phyloP scores from a whole-genome alignment of 208 protist species.

The Leptomonas pyrrhocoris region DNA sequence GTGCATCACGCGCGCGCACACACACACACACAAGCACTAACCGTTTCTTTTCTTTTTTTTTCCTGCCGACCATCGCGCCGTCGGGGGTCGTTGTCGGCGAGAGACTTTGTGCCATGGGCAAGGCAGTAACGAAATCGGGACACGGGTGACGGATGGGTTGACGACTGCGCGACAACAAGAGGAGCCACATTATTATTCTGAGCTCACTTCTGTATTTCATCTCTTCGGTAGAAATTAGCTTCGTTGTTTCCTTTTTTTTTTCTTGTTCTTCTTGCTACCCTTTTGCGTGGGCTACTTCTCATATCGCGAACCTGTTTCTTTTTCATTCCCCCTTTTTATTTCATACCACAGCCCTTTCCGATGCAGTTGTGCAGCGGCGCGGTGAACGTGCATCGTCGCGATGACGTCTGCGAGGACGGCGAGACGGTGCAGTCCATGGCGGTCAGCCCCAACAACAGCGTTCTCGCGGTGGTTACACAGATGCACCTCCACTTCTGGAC shows the following conservation, averaged over 20 bases:
- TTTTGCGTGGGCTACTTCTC: background rate
- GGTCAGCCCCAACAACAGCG: conserved; percentile 39
- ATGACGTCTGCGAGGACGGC: conserved; percentile 17
- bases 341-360: no score
- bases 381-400: conserved; percentile 28
- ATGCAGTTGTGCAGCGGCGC: conserved; percentile 37
- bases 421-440: conserved; percentile 53
- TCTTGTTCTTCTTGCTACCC: background rate
- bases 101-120: no score
- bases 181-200: no score
- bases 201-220: conserved; percentile 8
- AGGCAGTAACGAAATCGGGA: no score
- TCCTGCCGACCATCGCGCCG: background rate
- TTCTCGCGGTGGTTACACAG: conserved; percentile 57
- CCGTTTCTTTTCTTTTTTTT: conserved; percentile 12
- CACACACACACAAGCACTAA: no score
- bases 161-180: no score
- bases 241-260: conserved; percentile 11
- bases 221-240: background rate
- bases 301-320: background rate
- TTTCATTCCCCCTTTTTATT: background rate
- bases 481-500: conserved; percentile 69
- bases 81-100: no score
- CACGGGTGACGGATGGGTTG: no score
- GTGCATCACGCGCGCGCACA: no score